Evolutionary conservation across 192 early-diverging fungal species (phyloP), one percentile per base, ranked within the genome.

Genomic region (Podila epigama): DNA sequence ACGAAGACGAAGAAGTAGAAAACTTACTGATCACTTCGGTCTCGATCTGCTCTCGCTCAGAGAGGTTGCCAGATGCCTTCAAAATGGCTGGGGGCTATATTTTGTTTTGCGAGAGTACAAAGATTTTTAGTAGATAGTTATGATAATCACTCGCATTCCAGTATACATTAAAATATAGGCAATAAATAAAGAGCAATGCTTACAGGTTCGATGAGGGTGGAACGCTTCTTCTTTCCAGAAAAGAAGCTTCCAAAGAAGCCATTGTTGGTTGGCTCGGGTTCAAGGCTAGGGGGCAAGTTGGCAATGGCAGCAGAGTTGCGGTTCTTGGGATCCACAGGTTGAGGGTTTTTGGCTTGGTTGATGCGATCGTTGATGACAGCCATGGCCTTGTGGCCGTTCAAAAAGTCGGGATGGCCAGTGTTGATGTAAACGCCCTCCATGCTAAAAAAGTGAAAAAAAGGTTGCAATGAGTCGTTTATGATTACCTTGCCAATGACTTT

Each of bases 171-270:
- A 51, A 51, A 33, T 12, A 9, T 5, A 27, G 4, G 12, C 41
- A 16, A 61, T 37, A 4, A 33, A 28, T 9, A 27, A 22, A 11
- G 11, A 51, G n/a, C 44, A 15, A 48, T 16, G 25, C 63, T 53
- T 86, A 89, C 88, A 41, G 92, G 70, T 70, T 94, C 92, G 87
- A 92, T 92, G 11, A 88, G 67, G 13, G 77, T 71, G 40, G 82
- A 68, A n/a, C 80, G 84, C 85, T 93, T 96, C 85, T 90, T 92
- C 85, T 94, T 93, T 73, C 88, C 87, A 31, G 80, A 68, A 83
- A 98, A 98, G 85, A 99, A 99, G 70, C 92, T 94, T 39, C 96
- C 96, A 89, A 99, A 99, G 91, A 99, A 99, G 22, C 93, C 93
- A 32, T 68, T 79, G 71, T 91, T 88, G 34, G 57, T 42, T 31